Conservation (phyloP, 371 early-diverging fungal species). For the Sporodiniella umbellata region DNA sequence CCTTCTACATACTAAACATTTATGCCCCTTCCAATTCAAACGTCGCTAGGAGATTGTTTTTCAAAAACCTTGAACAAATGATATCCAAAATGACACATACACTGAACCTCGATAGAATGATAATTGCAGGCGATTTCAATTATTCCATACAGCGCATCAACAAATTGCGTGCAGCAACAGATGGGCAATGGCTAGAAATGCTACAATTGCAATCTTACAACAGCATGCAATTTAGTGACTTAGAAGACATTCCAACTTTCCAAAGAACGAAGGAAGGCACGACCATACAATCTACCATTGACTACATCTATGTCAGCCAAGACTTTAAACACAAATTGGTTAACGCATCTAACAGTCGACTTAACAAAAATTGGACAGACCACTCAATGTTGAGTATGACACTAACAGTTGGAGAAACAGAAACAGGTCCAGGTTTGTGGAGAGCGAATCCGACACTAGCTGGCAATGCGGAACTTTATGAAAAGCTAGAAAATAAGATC, state of each 20-base stretch:
- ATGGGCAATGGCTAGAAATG: neutral
- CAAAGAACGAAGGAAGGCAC: neutral
- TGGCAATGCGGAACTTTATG: too few species aligned
- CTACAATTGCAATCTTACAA: neutral
- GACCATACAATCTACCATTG: neutral
- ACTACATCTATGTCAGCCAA: constrained; percentile 1
- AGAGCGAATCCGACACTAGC: constrained; percentile 5
- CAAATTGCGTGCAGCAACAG: neutral
- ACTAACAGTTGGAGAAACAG: neutral
- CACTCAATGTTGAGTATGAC: neutral
- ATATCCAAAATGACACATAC: neutral
- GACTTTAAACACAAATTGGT: neutral
- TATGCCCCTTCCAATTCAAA: constrained; percentile 7
- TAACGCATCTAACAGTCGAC: neutral
- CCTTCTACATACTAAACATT: constrained; percentile 1
- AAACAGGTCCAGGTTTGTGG: constrained; percentile 6
- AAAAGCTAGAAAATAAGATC: too few species aligned
- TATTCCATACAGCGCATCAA: neutral
- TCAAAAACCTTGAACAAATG: neutral
- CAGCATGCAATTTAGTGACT: neutral
- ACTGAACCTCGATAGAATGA: neutral
- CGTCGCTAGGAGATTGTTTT: neutral
- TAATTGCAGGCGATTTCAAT: constrained; percentile 1
- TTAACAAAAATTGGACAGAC: neutral
- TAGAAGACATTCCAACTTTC: neutral